phyloP scores from a whole-genome alignment of 192 early-diverging fungal genomes.

The Diversispora eburnea region DNA sequence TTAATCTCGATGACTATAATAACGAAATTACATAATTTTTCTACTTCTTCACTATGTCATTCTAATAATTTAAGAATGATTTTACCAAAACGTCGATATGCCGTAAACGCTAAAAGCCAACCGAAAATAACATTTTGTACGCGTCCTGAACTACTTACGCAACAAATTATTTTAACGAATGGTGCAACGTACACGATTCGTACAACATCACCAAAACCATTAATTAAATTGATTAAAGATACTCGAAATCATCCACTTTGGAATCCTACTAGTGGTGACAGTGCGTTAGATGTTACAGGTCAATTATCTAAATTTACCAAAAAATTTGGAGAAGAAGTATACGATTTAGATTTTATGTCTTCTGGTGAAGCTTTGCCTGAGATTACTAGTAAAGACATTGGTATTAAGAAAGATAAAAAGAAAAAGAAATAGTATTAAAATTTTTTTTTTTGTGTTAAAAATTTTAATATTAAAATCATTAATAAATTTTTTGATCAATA shows the following conservation, averaged over 20 bases:
- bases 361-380: conserved; percentile 36
- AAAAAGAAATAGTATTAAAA: no score
- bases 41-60: no score
- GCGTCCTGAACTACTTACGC: conserved; percentile 70
- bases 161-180: conserved; percentile 84
- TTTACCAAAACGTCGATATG: no score
- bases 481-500: no score
- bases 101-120: no score
- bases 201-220: conserved; percentile 80
- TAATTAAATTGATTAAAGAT: conserved; percentile 85
- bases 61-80: no score
- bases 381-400: conserved; percentile 36
- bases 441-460: no score
- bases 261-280: conserved; percentile 67
- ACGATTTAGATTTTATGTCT: conserved; percentile 48
- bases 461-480: no score
- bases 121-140: no score
- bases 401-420: no score
- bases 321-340: conserved; percentile 66
- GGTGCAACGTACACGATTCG: conserved; percentile 81
- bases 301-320: conserved; percentile 80
- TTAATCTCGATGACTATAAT: no score
- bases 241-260: conserved; percentile 91
- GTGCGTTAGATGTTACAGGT: conserved; percentile 73
- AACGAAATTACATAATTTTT: no score